Evolutionary conservation across 495 filamentous ascomycete genomes (phyloP).

Genomic region (Daldinia caldariorum): DNA sequence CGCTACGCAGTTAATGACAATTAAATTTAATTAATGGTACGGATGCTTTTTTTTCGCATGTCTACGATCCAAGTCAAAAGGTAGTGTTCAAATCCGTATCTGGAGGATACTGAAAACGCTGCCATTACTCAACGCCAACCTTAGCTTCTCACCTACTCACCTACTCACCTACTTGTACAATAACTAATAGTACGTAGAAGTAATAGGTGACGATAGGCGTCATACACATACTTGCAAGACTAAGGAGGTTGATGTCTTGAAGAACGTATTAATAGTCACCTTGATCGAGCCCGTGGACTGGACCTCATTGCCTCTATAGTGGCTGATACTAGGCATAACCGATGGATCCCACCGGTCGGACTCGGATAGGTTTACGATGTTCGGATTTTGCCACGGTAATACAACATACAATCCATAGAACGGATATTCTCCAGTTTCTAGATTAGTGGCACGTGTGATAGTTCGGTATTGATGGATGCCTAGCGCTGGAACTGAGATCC

Average conservation of each 20-base stretch:
- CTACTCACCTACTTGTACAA: neutral
- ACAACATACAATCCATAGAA: too few species aligned
- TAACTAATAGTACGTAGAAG: neutral
- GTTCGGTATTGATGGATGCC: conserved; percentile 33
- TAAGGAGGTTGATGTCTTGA: neutral
- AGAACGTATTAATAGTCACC: neutral
- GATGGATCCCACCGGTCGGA: neutral
- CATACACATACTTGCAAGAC: neutral
- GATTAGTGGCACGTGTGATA: conserved; percentile 1
- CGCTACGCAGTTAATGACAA: neutral
- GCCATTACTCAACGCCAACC: neutral
- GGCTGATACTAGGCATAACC: neutral
- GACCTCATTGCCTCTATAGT: neutral
- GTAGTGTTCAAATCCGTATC: neutral
- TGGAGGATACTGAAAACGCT: neutral
- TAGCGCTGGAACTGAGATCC: conserved; percentile 32
- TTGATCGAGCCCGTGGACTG: too few species aligned
- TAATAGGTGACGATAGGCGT: neutral
- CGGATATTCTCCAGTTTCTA: neutral
- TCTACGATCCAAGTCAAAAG: neutral
- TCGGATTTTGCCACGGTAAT: neutral
- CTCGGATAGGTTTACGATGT: conserved; percentile 2
- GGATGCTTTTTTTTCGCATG: neutral
- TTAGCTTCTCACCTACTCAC: neutral
- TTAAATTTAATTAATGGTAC: neutral